Base-by-base conservation (phyloP, 345 rosid genomes). In the Arabidopsis arenosa region DNA sequence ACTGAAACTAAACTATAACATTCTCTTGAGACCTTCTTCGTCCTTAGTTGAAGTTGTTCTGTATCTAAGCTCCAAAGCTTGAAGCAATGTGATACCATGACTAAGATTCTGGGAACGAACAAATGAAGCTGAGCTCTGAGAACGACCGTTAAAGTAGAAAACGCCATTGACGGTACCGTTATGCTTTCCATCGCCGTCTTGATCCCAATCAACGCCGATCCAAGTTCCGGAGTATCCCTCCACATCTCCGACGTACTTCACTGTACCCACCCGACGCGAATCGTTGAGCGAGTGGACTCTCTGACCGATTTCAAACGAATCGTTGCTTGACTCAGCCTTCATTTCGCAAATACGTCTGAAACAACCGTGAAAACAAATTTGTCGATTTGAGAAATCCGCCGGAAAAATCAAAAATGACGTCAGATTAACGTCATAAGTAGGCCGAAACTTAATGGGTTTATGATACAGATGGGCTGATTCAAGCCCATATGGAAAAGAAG, bases 151-250 rank as follows among this genome's bases (percentile, higher is more conserved):
- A 72, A 94, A 94, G 69, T 88, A 94, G 10, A 80, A 88, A 62
- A 82, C 89, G 4, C 96, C 96, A 28, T 90, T 89, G 51, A 89
- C 57, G 77, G 92, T 79, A 2, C 97, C 98, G 53, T 92, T 87
- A 47, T 89, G 97, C 78, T 94, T 92, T 23, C 95, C 96, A 5
- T 83, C 89, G 3, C 87, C 85, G 40, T 79, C 85, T 43, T 71
- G 77, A 82, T 90, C 97, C 97, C 97, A 94, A 53, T 92, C 96
- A 52, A 94, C 91, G 12, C 97, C 98, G 60, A 89, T 76, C 95
- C 96, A 92, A 3, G 39, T 55, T 9, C 97, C 97, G 1, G 86
- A 80, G 70, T 92, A 66, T 0, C 96, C 96, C 18, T 86, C 81
- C 44, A 92, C 88, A 30, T 79, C 43, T 37, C 98, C 97, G 7